Percentiles rank a stretch among this genome's conserved stretches.
Conservation (phyloP, 1,284 basidiomycete species). For the Pterulicium gracile region DNA sequence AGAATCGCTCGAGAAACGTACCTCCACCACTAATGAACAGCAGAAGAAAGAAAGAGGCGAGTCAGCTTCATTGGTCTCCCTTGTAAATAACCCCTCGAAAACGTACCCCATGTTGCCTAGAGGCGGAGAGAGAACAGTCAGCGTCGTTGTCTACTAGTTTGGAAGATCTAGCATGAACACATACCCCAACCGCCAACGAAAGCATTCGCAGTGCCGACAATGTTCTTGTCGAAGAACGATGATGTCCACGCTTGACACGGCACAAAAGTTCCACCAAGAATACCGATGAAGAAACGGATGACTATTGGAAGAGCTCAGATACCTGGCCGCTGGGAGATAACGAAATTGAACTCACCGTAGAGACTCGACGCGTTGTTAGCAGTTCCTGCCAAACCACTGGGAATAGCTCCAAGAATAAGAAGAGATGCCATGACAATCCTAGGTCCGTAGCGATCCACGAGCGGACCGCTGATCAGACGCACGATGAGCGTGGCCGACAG, state of each 20-base stretch:
- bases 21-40: not conserved
- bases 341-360: constrained; percentile 42
- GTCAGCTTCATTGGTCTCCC: not conserved
- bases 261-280: constrained; percentile 52
- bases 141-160: no score
- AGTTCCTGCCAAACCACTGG: constrained; percentile 51
- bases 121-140: no score
- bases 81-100: no score
- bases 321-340: constrained; percentile 36
- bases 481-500: constrained; percentile 44
- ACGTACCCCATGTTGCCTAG: no score
- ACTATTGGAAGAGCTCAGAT: constrained; percentile 4
- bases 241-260: constrained; percentile 51
- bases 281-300: constrained; percentile 23
- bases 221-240: constrained; percentile 47
- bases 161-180: not conserved
- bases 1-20: no score
- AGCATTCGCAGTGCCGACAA: constrained; percentile 48
- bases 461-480: constrained; percentile 41
- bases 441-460: constrained; percentile 49
- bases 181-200: constrained; percentile 41
- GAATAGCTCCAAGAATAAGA: constrained; percentile 50
- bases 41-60: constrained; percentile 5
- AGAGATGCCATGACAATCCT: constrained; percentile 51
- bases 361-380: constrained; percentile 32